These are phyloP conservation scores for Scenedesmus sp. DNA, from an alignment of 163 green algal species.

Conservation along the genomic window DNA sequence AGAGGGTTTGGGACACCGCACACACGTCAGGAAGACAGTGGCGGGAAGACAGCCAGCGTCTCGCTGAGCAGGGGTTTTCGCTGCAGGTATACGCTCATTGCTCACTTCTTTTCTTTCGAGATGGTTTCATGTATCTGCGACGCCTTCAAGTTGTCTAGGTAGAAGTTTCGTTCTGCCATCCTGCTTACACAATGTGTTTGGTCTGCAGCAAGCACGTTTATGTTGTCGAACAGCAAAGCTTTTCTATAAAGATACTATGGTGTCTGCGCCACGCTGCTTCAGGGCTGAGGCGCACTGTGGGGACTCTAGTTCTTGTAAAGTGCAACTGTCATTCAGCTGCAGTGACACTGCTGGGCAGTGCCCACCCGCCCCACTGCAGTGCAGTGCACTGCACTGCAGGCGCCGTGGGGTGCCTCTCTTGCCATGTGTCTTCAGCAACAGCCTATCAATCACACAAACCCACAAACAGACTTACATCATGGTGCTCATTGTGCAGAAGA, in stretches of 20 bases:
- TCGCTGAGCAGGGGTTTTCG: neutral
- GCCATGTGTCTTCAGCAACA: no score
- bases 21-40: neutral
- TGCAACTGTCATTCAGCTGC: no score
- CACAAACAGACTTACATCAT: no score
- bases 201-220: neutral
- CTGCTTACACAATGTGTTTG: neutral
- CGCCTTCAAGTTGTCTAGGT: slow-evolving; percentile 32
- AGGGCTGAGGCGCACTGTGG: no score
- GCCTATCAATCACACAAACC: no score
- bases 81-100: neutral
- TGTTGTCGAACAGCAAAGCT: no score
- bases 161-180: slow-evolving; percentile 42
- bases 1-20: neutral
- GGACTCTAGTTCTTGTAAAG: no score
- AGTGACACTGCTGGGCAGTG: no score
- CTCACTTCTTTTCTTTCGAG: slow-evolving; percentile 42
- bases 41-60: neutral
- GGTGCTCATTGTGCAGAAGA: no score
- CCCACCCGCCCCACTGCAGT: no score
- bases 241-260: neutral
- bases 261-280: neutral
- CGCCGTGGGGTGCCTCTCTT: no score
- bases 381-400: no score
- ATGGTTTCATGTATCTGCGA: slow-evolving; percentile 43